Evolutionary conservation across 306 rosid genomes (phyloP), one percentile per base, ranked within the genome.

Genomic region (Fragaria nilgerrensis): DNA sequence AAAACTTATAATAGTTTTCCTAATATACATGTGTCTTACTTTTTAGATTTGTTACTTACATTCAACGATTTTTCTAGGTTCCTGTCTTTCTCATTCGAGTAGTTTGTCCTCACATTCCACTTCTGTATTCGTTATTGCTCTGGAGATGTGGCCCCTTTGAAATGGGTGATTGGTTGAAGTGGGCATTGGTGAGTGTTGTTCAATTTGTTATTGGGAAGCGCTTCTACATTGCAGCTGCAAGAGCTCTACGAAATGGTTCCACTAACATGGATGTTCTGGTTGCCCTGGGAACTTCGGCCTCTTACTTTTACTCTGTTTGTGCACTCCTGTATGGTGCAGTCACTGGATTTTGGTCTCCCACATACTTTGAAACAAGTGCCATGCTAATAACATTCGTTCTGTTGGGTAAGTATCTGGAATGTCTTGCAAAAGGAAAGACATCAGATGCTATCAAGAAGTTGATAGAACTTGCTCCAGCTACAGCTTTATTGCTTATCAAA

Each of bases 221-320:
- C 68, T 96, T 96, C 85, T 96, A 96, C 68, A 59, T 92, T 56
- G 99, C 96, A 65, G 99, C 99, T 77, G 86, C 84, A 73, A 91
- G 99, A 89, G 99, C 99, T 77, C 93, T 96, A 69, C 90, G 92
- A 81, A 96, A 96, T 79, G 96, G 99, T 85, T 89, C 99, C 25
- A 91, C 98, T 49, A 96, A 96, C 87, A 96, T 96, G 99, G 99
- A 96, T 80, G 99, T 96, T 78, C 84, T 96, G 82, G 96, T 96
- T 82, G 98, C 98, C 50, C 83, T 96, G 93, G 99, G 99, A 76
- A 96, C 99, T 68, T 91, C 99, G 0, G 99, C 98, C 58, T 88
- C 99, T 72, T 96, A 96, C n/a, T 81, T 87, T 78, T 96, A 96
- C 85, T 96, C 99, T 80, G 96, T 96, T 61, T 86, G 87, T 73